phyloP scores from a whole-genome alignment of 352 stramenopile species.

The Globisporangium splendens region DNA sequence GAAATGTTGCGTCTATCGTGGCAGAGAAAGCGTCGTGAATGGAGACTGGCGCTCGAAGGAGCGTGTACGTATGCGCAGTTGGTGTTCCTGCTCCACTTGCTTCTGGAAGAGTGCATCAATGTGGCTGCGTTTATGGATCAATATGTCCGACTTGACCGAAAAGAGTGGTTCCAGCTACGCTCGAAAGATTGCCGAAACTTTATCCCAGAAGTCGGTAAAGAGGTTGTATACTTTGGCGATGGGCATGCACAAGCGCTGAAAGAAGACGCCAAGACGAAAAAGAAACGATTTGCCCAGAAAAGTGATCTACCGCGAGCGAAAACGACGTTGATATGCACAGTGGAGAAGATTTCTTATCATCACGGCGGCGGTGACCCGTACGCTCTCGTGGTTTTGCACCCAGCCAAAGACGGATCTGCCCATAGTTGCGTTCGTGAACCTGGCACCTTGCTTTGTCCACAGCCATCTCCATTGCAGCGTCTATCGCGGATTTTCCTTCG shows the following conservation, averaged over 20 bases:
- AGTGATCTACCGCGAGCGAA: slow-evolving; percentile 48
- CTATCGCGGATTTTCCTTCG: slow-evolving; percentile 61
- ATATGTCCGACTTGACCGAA: slow-evolving; percentile 59
- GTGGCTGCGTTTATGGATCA: slow-evolving; percentile 80
- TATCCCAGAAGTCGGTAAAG: slow-evolving; percentile 60
- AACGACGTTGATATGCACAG: slow-evolving; percentile 55
- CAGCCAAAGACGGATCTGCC: slow-evolving; percentile 24
- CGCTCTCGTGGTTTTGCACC: slow-evolving; percentile 52
- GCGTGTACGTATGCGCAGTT: slow-evolving; percentile 69
- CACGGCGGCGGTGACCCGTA: slow-evolving; percentile 81
- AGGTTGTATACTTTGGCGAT: slow-evolving; percentile 79
- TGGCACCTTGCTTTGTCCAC: slow-evolving; percentile 45
- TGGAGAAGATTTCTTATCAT: slow-evolving; percentile 71
- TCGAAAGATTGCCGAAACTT: slow-evolving; percentile 73
- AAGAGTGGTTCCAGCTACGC: slow-evolving; percentile 77
- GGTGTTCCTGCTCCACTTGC: slow-evolving; percentile 65
- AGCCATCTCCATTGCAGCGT: slow-evolving; percentile 56
- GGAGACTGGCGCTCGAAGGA: slow-evolving; percentile 58
- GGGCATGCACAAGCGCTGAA: slow-evolving; percentile 73
- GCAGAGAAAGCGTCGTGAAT: slow-evolving; percentile 73
- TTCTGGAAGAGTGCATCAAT: slow-evolving; percentile 77
- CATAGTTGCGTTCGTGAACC: slow-evolving; percentile 29
- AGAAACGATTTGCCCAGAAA: slow-evolving; percentile 72
- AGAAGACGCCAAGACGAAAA: slow-evolving; percentile 74
- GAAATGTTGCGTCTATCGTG: slow-evolving; percentile 69